Evolutionary conservation across 371 early-diverging fungal genomes (phyloP).

Genomic region (Cokeromyces recurvatus): DNA sequence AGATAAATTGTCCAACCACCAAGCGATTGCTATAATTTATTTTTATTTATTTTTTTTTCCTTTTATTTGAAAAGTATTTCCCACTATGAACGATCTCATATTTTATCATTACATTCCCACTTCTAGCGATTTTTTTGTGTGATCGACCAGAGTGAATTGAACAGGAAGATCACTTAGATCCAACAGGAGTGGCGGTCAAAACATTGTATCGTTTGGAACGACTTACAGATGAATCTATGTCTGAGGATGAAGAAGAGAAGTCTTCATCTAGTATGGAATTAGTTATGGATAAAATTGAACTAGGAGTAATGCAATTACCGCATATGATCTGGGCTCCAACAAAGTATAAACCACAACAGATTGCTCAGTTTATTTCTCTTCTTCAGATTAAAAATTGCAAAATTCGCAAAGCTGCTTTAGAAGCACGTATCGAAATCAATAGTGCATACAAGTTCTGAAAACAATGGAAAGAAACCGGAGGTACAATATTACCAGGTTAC

Average conservation of each 20-base stretch:
- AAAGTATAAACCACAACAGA: constrained; percentile 8
- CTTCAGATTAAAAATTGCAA: constrained; percentile 9
- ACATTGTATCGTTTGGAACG: constrained; percentile 6
- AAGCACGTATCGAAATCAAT: constrained; percentile 8
- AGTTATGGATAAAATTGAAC: constrained; percentile 5
- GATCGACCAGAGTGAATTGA: constrained; percentile 1
- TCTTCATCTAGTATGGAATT: constrained; percentile 1
- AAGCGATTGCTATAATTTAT: too few species aligned
- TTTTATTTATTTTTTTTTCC: too few species aligned
- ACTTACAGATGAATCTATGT: constrained; percentile 8
- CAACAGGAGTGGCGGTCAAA: background rate
- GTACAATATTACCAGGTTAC: constrained; percentile 10
- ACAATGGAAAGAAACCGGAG: constrained; percentile 5
- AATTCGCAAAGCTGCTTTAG: constrained; percentile 1
- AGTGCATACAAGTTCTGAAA: constrained; percentile 1
- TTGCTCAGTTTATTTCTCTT: constrained; percentile 10
- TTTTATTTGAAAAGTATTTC: too few species aligned
- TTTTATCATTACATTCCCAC: too few species aligned
- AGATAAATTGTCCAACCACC: too few species aligned
- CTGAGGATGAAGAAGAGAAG: constrained; percentile 3
- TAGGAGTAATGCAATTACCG: background rate
- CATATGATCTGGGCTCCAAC: constrained; percentile 5
- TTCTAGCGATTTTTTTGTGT: constrained; percentile 14
- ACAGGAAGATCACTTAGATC: background rate
- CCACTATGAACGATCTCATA: too few species aligned